Conservation (phyloP, 2,329 filamentous ascomycete genomes). For the Verticillium zaregamsianum region DNA sequence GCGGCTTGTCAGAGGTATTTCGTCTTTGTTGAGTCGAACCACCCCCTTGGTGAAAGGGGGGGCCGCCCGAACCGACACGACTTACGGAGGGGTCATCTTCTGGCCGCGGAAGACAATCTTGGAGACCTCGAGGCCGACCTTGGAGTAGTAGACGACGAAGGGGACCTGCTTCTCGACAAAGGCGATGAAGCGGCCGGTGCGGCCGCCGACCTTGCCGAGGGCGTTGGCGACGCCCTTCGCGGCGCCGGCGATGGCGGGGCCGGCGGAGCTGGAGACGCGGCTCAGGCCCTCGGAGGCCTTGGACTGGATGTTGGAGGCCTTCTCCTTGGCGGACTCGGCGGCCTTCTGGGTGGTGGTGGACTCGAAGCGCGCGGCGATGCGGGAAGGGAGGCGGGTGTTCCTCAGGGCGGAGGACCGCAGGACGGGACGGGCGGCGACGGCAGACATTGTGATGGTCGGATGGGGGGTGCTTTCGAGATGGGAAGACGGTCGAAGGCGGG, state of each 20-base stretch:
- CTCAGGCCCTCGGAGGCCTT: slow-evolving; percentile 82
- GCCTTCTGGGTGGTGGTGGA: slow-evolving; percentile 49
- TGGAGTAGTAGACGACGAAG: slow-evolving; percentile 85
- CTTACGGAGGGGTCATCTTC: slow-evolving; percentile 95
- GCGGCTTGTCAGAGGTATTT: slow-evolving; percentile 1
- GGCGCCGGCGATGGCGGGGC: slow-evolving; percentile 70
- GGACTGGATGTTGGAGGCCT: slow-evolving; percentile 41
- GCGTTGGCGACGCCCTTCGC: slow-evolving; percentile 63
- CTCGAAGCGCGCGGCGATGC: slow-evolving; percentile 53
- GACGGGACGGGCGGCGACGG: slow-evolving; percentile 36
- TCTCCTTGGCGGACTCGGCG: slow-evolving; percentile 34
- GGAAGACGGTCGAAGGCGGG: not conserved
- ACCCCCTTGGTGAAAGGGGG: not conserved
- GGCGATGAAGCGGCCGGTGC: slow-evolving; percentile 71
- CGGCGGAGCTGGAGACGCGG: slow-evolving; percentile 74
- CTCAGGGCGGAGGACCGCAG: slow-evolving; percentile 42
- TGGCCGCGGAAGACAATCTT: slow-evolving; percentile 85
- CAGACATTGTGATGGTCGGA: slow-evolving; percentile 19
- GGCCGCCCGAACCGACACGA: not conserved
- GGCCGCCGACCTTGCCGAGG: slow-evolving; percentile 74
- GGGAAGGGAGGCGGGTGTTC: slow-evolving; percentile 35
- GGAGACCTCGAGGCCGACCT: slow-evolving; percentile 79
- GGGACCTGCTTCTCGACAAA: slow-evolving; percentile 75
- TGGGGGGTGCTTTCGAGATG: not conserved
- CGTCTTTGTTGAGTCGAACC: not conserved